Evolutionary conservation across 371 early-diverging fungal genomes (phyloP), one percentile per base, ranked within the genome.

Genomic region (Batkoa obscura): DNA sequence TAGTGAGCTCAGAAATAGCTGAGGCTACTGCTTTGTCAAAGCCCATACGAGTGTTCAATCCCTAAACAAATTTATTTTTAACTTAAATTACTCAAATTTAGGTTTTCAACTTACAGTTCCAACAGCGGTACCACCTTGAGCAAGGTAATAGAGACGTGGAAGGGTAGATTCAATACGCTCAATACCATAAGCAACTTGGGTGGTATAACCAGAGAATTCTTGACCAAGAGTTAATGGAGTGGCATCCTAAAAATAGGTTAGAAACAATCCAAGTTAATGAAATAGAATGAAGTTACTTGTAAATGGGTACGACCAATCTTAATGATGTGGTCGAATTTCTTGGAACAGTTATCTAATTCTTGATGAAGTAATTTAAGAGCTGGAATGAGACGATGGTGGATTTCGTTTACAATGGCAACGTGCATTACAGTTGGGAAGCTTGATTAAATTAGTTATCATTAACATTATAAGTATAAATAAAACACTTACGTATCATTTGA

Each of bases 381-480:
- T 15, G 96, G 92, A 52, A 91, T 58, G 48, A 95, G 79, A 17
- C 71, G 71, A 31, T 76, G 60, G 67, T 80, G 72, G 64, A 94
- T 76, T 64, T 90, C 88, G 12, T 79, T 64, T 39, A 80, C 88
- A 38, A 91, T 53, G 33, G 90, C 80, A 58, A 95, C 80, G 72
- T 94, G 94, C 95, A 95, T 95, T 51, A 90, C 94, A n/a, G 94
- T 94, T 39, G 95, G 95, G 76, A 95, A 95, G 43, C 73, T 73
- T 50, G 13, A 12, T 12, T 15, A 45, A 13, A 58, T 4, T n/a
- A 31, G 37, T 38, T 50, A 3, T 31, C 1, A 2, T n/a, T 53
- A 30, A 23, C 13, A n/a, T n/a, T 36, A 51, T 35, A n/a, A 48
- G 38, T 38, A 12, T 3, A 23, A 31, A 45, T 23, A 43, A 48